Evolutionary conservation across 2,329 filamentous ascomycete genomes (phyloP), one percentile per base, ranked within the genome.

Genomic region (Botryotinia globosa): DNA sequence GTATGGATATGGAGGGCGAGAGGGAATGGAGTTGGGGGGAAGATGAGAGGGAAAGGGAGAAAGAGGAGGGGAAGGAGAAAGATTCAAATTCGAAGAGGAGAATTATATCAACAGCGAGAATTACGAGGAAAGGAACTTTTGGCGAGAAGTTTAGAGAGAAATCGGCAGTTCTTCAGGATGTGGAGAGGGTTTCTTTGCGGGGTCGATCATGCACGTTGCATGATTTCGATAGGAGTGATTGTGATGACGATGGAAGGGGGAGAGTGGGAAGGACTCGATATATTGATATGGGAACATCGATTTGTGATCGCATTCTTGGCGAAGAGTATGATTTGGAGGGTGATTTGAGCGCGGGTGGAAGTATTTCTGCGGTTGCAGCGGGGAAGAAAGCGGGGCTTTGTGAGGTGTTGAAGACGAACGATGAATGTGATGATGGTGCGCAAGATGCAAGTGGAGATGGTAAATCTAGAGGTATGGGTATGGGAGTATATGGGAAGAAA

Each of bases 341-440:
- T 32, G 39, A n/a, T 51, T 10, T 56, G 34, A 67, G 64, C 25
- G 48, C 18, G n/a, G 45, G 34, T 34, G 34, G 34, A 34, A 34
- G 34, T 34, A 34, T 34, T 34, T 34, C 34, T 34, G 34, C 34
- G 34, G 34, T 6, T 34, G 34, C 34, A 34, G 4, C 34, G 34
- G 3, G 1, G 12, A 16, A n/a, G 48, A n/a, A 5, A 3, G 25
- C 5, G 12, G 5, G 0, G 25, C 5, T 29, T 29, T 7, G 25
- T n/a, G 48, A 14, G 45, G 5, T 14, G 25, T 25, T 16, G 12
- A 14, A 3, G 25, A 29, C 3, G 25, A n/a, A 25, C 0, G 25
- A 16, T 14, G 12, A 12, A 16, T 14, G 12, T 20, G 42, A 44
- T 20, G 16, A 44, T 44, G 3, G 6, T 44, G 42, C 6, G 5